These are phyloP conservation scores for Blastobotrys terrestris DNA, from an alignment of 805 yeast genomes.

Conservation along the genomic window DNA sequence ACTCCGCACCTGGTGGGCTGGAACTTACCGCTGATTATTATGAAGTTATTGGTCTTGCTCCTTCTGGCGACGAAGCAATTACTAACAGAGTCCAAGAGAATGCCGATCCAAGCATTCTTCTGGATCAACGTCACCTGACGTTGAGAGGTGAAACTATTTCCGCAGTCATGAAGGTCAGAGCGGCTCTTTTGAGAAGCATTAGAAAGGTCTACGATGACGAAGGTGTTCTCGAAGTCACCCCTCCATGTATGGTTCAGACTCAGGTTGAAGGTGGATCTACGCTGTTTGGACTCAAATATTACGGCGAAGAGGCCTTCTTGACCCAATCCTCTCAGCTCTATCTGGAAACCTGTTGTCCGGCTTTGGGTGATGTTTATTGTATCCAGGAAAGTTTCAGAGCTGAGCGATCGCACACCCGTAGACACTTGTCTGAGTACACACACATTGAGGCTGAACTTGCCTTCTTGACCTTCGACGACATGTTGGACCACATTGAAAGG, in stretches of 20 bases:
- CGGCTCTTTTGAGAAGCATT: slow-evolving; percentile 62
- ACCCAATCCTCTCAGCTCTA: slow-evolving; percentile 97
- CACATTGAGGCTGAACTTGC: slow-evolving; percentile 94
- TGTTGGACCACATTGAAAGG: slow-evolving; percentile 78
- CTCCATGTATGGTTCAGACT: slow-evolving; percentile 99
- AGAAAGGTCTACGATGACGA: slow-evolving; percentile 75
- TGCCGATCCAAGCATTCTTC: slow-evolving; percentile 85
- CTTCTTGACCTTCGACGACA: slow-evolving; percentile 79
- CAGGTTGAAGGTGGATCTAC: slow-evolving; percentile 99
- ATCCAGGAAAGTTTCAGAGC: slow-evolving; percentile 99
- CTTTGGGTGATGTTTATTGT: slow-evolving; percentile 95
- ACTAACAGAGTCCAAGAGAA: slow-evolving; percentile 90
- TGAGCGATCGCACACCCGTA: slow-evolving; percentile 96
- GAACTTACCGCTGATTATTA: slow-evolving; percentile 90
- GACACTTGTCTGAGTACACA: slow-evolving; percentile 95
- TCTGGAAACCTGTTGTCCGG: slow-evolving; percentile 92
- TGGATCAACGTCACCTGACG: slow-evolving; percentile 95
- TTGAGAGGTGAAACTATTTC: slow-evolving; percentile 92
- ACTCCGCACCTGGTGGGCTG: slow-evolving; percentile 95
- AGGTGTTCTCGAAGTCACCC: slow-evolving; percentile 83
- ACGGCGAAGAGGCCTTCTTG: slow-evolving; percentile 93
- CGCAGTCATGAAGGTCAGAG: slow-evolving; percentile 92
- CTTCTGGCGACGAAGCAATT: slow-evolving; percentile 92
- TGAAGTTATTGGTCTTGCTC: slow-evolving; percentile 86
- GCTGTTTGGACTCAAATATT: slow-evolving; percentile 84